phyloP scores from a whole-genome alignment of 805 yeast species.

The Barnettozyma sucrosica region DNA sequence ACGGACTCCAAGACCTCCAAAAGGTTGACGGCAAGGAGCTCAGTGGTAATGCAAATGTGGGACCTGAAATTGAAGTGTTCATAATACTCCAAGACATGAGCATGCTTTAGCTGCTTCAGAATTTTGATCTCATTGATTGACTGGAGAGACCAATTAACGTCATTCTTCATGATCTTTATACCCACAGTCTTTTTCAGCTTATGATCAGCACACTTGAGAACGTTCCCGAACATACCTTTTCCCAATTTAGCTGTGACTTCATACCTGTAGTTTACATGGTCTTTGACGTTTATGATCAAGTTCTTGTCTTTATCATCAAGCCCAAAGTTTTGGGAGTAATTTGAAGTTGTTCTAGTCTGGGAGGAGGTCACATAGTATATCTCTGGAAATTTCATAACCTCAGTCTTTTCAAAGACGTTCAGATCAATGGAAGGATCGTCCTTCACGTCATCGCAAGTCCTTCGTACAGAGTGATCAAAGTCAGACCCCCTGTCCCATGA shows the following conservation, averaged over 20 bases:
- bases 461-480: background rate
- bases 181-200: constrained; percentile 56
- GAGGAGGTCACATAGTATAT: constrained; percentile 45
- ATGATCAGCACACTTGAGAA: constrained; percentile 63
- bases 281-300: constrained; percentile 48
- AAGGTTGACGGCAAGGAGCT: constrained; percentile 60
- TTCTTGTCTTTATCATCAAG: constrained; percentile 69
- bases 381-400: constrained; percentile 42
- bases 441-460: constrained; percentile 6
- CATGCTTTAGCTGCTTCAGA: constrained; percentile 39
- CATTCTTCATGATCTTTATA: constrained; percentile 69
- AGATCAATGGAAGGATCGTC: constrained; percentile 21
- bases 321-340: constrained; percentile 35
- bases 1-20: constrained; percentile 52
- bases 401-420: constrained; percentile 56
- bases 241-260: constrained; percentile 59
- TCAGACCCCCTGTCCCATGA: constrained; percentile 6
- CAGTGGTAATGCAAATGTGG: constrained; percentile 78
- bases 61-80: constrained; percentile 76
- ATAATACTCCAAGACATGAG: constrained; percentile 38
- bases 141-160: constrained; percentile 68
- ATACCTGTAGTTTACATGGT: constrained; percentile 73
- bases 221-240: constrained; percentile 80
- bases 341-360: constrained; percentile 4
- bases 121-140: constrained; percentile 73